phyloP scores from a whole-genome alignment of 305 asterid species.

The Fraxinus nigra region DNA sequence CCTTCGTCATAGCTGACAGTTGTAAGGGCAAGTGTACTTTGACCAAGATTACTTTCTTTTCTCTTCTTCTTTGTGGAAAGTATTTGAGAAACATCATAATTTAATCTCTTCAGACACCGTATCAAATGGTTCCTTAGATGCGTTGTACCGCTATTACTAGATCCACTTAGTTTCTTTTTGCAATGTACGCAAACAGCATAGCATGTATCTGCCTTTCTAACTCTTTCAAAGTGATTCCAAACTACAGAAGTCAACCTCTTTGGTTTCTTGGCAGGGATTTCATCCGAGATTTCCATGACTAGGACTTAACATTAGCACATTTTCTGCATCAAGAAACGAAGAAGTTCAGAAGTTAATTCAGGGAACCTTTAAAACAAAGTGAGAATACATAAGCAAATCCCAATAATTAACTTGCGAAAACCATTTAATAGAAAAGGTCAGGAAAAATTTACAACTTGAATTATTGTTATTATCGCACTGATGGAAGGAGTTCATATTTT shows the following conservation, averaged over 20 bases:
- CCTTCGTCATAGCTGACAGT: conserved; percentile 57
- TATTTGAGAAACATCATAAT: conserved; percentile 84
- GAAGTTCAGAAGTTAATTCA: conserved; percentile 11
- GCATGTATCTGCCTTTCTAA: conserved; percentile 74
- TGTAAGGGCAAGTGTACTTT: conserved; percentile 44
- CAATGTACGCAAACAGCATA: conserved; percentile 93
- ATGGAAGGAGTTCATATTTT: neutral
- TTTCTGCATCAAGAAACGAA: conserved; percentile 32
- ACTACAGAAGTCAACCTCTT: conserved; percentile 93
- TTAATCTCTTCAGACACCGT: conserved; percentile 88
- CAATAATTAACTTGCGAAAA: neutral
- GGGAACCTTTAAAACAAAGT: conserved; percentile 12
- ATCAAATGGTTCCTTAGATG: conserved; percentile 89
- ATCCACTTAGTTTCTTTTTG: conserved; percentile 94
- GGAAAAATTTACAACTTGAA: neutral
- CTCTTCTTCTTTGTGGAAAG: conserved; percentile 82
- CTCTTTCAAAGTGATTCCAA: conserved; percentile 94
- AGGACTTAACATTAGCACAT: conserved; percentile 14
- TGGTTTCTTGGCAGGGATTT: conserved; percentile 73
- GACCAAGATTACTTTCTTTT: conserved; percentile 60
- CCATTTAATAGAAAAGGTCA: neutral
- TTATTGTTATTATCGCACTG: neutral
- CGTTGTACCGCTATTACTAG: conserved; percentile 96
- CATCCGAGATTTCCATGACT: conserved; percentile 68
- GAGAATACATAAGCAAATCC: neutral